phyloP scores from a whole-genome alignment of 208 protist genomes.

The Borovskyia barvae region DNA sequence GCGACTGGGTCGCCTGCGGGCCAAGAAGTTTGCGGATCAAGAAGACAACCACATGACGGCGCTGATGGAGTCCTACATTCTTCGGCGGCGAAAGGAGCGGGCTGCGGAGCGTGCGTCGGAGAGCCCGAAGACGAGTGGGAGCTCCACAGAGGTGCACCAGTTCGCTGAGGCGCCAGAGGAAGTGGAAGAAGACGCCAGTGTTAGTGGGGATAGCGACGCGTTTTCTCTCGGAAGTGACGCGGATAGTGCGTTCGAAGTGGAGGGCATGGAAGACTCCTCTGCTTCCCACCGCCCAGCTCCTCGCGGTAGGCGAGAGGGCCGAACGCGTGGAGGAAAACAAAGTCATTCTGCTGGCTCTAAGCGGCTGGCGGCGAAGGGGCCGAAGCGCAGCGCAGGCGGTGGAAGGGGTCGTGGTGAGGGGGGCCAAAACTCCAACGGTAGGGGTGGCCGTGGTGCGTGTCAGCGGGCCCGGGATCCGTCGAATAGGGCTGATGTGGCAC shows the following conservation, averaged over 20 bases:
- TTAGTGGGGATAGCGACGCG: neutral
- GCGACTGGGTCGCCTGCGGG: constrained; percentile 50
- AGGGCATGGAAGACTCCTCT: constrained; percentile 2
- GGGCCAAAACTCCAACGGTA: no score
- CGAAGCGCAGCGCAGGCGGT: constrained; percentile 9
- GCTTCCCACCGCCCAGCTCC: constrained; percentile 1
- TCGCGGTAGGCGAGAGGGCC: neutral
- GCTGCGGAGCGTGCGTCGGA: constrained; percentile 41
- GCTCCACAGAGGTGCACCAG: neutral
- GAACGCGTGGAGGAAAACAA: no score
- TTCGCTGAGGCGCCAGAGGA: no score
- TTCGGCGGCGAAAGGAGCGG: constrained; percentile 75
- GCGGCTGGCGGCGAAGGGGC: no score
- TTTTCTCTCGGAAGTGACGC: constrained; percentile 7
- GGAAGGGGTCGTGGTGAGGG: neutral
- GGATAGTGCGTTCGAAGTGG: constrained; percentile 15
- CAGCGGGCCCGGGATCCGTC: no score
- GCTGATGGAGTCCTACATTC: constrained; percentile 85
- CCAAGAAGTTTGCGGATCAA: constrained; percentile 54
- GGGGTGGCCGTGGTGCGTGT: no score
- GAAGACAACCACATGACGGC: constrained; percentile 76
- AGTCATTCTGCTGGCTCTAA: no score
- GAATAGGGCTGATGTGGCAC: no score
- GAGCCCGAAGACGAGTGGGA: constrained; percentile 20
- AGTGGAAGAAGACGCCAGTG: constrained; percentile 1